phyloP scores from a whole-genome alignment of 331 rosid species.

The Spiraea crenata region DNA sequence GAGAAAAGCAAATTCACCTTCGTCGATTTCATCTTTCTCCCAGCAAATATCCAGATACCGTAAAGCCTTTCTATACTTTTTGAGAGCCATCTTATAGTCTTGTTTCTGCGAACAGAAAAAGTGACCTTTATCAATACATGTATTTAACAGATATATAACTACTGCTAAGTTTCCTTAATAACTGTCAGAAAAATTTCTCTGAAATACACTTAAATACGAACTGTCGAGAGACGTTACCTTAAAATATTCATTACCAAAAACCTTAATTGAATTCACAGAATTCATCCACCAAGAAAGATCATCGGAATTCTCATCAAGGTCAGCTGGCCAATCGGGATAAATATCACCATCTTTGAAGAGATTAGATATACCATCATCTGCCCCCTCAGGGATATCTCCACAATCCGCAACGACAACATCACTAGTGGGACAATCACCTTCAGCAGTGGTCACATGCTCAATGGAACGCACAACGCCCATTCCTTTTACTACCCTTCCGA shows the following conservation, averaged over 20 bases:
- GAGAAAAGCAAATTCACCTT: conserved; percentile 44
- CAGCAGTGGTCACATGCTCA: conserved; percentile 58
- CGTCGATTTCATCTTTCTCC: conserved; percentile 96
- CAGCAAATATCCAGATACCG: conserved; percentile 90
- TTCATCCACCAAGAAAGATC: conserved; percentile 88
- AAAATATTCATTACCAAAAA: conserved; percentile 68
- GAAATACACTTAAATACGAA: not conserved
- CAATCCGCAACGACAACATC: conserved; percentile 63
- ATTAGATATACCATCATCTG: conserved; percentile 74
- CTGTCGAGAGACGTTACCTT: conserved; percentile 45
- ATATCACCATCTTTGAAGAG: conserved; percentile 86
- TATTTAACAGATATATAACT: not conserved
- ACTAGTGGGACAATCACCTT: conserved; percentile 49
- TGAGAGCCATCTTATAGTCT: conserved; percentile 80
- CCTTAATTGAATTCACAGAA: conserved; percentile 67
- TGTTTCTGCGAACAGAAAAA: conserved; percentile 56
- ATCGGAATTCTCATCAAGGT: conserved; percentile 58
- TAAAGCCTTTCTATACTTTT: conserved; percentile 79
- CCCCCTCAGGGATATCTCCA: conserved; percentile 75
- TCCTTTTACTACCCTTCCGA: conserved; percentile 82
- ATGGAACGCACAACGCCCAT: conserved; percentile 87
- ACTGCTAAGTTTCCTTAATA: too few species aligned
- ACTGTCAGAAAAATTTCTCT: not conserved
- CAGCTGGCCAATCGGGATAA: conserved; percentile 93
- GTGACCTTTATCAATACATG: not conserved